Base-by-base conservation (phyloP, 352 stramenopile genomes). In the Pythium insidiosum region DNA sequence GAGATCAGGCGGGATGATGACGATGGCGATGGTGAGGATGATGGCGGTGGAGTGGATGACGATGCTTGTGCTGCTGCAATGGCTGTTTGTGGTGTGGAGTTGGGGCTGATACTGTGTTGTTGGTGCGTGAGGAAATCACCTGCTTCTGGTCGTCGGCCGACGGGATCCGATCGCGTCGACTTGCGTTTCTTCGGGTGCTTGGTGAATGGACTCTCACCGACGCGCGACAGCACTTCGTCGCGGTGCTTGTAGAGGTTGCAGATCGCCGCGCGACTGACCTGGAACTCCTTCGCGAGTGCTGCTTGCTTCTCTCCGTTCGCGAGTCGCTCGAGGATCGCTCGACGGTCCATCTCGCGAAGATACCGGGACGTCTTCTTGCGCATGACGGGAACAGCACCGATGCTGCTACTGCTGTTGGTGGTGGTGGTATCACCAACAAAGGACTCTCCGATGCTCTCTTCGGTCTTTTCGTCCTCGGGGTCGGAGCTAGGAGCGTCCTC, bases 241-340 rank as follows among this genome's bases (percentile, higher is more conserved):
- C 72, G 53, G 42, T 84, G 68, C 50, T 84, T 84, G 56, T 70
- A 71, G 15, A 76, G 47, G 38, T 84, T 84, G 47, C 66, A 79
- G 18, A 84, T 84, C 7, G 68, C 69, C 0, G 72, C 69, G 9
- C 72, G 72, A 38, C 61, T 82, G 22, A 84, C 69, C 13, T 71
- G 50, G 38, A 70, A 84, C 44, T 84, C 72, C 50, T 80, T 80
- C 11, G 72, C 69, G 2, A 84, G 55, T 7, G 58, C 63, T 2
- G 69, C 63, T 21, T 84, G 72, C 45, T 75, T 77, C 53, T 84
- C 72, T 6, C 72, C 72, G 6, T 56, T 57, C 18, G 60, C 46
- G n/a, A 82, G 73, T 1, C 72, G 62, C 5, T 53, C 47, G n/a
- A 84, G 34, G 43, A 84, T 84, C 11, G 38, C 51, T 12, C 68